Evolutionary conservation across 192 early-diverging fungal species (phyloP), one percentile per base, ranked within the genome.

Genomic region (Backusella circina): DNA sequence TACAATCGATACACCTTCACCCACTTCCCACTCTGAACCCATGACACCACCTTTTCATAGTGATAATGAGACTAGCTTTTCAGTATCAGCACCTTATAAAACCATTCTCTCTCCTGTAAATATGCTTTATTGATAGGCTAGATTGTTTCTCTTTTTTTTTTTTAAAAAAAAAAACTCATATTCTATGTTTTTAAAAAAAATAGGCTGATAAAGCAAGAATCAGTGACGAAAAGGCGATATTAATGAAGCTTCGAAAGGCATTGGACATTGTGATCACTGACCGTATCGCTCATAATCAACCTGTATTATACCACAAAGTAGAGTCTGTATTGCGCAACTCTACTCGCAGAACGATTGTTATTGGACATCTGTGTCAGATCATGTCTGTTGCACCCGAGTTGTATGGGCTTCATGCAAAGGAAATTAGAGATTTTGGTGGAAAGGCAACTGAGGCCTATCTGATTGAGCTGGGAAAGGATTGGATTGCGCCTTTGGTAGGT

Each of bases 281-380:
- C 38, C 73, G 61, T 23, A 37, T 30, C 18, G 73, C 73, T 10
- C 64, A 51, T 28, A 74, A 65, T 7, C 61, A 66, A 15, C 73
- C 73, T 32, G 61, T 38, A n/a, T 44, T 74, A 32, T 74, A 65
- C 28, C 73, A 74, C 50, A 54, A 74, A 15, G 33, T 74, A 32
- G 57, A 74, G 41, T 6, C 61, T 32, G 73, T 74, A 16, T 39
- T 65, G n/a, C 30, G 54, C 36, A 65, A 74, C 73, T 73, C 35
- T 32, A 61, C 57, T 18, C 12, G 57, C 26, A 65, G 36, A 39
- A 67, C 21, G 6, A 38, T 74, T 33, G 38, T 64, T 18, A 41
- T 74, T 21, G 13, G 16, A 5, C 73, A 74, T 32, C 12, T 74
- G 16, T 61, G 35, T 31, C 36, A 74, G 23, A 37, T 74, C 12